phyloP scores from a whole-genome alignment of 1,284 basidiomycete genomes.

The Heterobasidion occidentale region DNA sequence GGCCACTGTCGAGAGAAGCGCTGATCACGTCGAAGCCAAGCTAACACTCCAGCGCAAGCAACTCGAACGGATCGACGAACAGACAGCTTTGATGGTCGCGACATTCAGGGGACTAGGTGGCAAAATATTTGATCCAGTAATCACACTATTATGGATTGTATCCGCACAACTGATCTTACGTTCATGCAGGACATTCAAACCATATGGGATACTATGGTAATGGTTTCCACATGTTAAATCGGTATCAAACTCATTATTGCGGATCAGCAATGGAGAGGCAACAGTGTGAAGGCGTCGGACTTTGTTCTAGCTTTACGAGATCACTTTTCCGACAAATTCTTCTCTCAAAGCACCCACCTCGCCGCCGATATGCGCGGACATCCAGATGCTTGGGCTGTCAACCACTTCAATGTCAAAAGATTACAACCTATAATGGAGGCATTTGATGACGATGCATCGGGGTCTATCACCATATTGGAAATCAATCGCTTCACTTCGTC shows the following conservation, averaged over 20 bases:
- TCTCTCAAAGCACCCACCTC: not conserved
- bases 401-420: constrained; percentile 33
- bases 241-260: not conserved
- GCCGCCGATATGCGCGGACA: not conserved
- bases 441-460: constrained; percentile 41
- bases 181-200: constrained; percentile 10
- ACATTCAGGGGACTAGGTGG: constrained; percentile 24
- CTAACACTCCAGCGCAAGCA: not conserved
- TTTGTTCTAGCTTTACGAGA: constrained; percentile 28
- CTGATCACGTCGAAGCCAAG: constrained; percentile 18
- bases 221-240: not conserved
- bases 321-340: constrained; percentile 19
- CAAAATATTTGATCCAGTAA: constrained; percentile 20
- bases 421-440: constrained; percentile 39
- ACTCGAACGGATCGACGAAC: constrained; percentile 4
- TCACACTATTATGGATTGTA: not conserved
- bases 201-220: constrained; percentile 24
- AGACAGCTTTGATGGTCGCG: constrained; percentile 20
- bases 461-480: constrained; percentile 37
- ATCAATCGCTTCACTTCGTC: constrained; percentile 32
- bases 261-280: constrained; percentile 25
- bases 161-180: not conserved
- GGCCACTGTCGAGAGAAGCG: constrained; percentile 18
- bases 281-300: constrained; percentile 22
- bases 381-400: constrained; percentile 32